Evolutionary conservation across 2,329 filamentous ascomycete species (phyloP), one percentile per base, ranked within the genome.

Genomic region (Fusarium fujikuroi): DNA sequence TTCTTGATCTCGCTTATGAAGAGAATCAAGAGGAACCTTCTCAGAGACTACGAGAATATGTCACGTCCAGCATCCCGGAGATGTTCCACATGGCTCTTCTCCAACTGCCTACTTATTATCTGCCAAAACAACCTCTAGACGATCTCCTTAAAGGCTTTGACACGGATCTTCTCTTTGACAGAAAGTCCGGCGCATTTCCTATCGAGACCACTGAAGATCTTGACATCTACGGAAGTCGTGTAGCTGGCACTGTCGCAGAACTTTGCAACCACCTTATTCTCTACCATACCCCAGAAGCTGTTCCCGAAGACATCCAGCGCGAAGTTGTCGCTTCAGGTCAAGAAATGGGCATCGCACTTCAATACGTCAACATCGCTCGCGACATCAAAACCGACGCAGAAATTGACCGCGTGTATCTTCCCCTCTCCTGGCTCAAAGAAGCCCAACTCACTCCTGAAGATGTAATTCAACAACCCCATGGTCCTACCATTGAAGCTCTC

Each of bases 311-410:
- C 2, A 46, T 59, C 2, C 66, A 69, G 2, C 46, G 60, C 1
- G 59, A 69, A 16, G 84, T 93, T 10, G 82, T 91, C 19, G 77
- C 83, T 21, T 87, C 90, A 2, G 91, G 91, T 2, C 84, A 85
- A 25, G 84, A 86, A 34, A 94, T 94, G 92, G 92, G 92, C 0
- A 87, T 92, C 39, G 92, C 92, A 3, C 82, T 94, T n/a, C 92
- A 95, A 76, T 93, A 92, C 75, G 89, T 93, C 75, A 95, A 94
- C 76, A 93, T 95, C 69, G 90, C 92, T 7, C 89, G 92, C 28
- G 92, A 95, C 76, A 90, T 94, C n/a, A 80, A 83, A 7, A 89
- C 90, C 6, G 92, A 94, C 75, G 91, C 92, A 1, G 81, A 83
- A 19, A 89, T 92, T 40, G 85, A 86, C 3, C 87, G 92, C 11